phyloP scores from a whole-genome alignment of 1,139 yeast species.

The Kurtzmaniella quercitrusa region DNA sequence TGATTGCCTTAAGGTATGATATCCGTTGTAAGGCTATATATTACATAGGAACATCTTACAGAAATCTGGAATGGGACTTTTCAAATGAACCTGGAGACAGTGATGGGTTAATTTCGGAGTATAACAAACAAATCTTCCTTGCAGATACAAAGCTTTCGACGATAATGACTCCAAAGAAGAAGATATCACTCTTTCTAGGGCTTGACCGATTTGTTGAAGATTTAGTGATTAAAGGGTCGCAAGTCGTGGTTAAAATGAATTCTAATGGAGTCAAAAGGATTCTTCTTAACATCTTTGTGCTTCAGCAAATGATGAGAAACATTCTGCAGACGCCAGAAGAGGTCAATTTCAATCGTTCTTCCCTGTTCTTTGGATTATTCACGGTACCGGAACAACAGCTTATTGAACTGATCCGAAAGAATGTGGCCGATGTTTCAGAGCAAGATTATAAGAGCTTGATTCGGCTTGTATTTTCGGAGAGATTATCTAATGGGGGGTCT shows the following conservation, averaged over 20 bases:
- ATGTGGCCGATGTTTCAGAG: constrained; percentile 8
- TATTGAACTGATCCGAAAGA: constrained; percentile 19
- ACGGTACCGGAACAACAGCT: constrained; percentile 38
- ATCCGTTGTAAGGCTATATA: constrained; percentile 59
- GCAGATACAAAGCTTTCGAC: constrained; percentile 40
- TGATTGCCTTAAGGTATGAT: constrained; percentile 62
- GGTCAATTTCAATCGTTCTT: constrained; percentile 56
- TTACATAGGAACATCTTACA: constrained; percentile 49
- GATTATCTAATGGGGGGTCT: constrained; percentile 36
- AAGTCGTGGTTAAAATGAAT: constrained; percentile 52
- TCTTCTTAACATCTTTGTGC: constrained; percentile 61
- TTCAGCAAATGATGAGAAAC: constrained; percentile 73
- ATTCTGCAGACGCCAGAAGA: constrained; percentile 52
- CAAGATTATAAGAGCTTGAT: constrained; percentile 32
- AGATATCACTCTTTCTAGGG: constrained; percentile 44
- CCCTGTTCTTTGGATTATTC: constrained; percentile 56
- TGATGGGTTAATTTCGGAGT: constrained; percentile 54
- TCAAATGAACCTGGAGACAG: constrained; percentile 57
- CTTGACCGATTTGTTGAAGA: constrained; percentile 54
- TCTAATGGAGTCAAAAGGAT: constrained; percentile 64
- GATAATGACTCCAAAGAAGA: constrained; percentile 20
- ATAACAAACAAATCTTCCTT: constrained; percentile 56
- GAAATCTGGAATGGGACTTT: constrained; percentile 41
- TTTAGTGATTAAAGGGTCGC: constrained; percentile 58
- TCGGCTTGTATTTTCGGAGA: constrained; percentile 42